Conservation (phyloP, 2,329 filamentous ascomycete species). For the Scytalidium sp. region DNA sequence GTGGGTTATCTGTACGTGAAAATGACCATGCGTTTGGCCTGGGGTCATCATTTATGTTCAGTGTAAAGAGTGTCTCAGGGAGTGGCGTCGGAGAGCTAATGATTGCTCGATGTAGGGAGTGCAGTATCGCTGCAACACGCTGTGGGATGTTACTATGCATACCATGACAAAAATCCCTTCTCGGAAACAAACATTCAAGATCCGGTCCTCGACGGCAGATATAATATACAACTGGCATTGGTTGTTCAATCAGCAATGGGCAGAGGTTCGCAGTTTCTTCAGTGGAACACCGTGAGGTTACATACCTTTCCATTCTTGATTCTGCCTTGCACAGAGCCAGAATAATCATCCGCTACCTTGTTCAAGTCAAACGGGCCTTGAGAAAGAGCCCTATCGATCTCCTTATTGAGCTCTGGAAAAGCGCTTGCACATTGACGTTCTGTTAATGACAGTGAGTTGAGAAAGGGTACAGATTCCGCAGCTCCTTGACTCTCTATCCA, state of each 20-base stretch:
- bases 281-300: not conserved
- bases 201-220: constrained; percentile 31
- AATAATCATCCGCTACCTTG: constrained; percentile 25
- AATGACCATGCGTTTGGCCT: constrained; percentile 38
- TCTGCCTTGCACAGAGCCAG: constrained; percentile 35
- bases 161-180: not conserved
- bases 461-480: too few relatives aligned
- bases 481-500: too few relatives aligned
- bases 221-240: constrained; percentile 37
- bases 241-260: not conserved
- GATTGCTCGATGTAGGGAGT: constrained; percentile 48
- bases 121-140: constrained; percentile 37
- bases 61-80: constrained; percentile 46
- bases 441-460: constrained; percentile 22
- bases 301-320: constrained; percentile 35
- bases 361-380: constrained; percentile 38
- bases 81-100: constrained; percentile 40
- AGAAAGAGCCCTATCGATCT: constrained; percentile 39
- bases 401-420: constrained; percentile 41
- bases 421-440: constrained; percentile 35
- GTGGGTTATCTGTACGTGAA: constrained; percentile 34
- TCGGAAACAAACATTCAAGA: not conserved
- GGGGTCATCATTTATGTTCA: constrained; percentile 47
- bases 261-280: not conserved
- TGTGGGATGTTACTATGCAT: not conserved